Evolutionary conservation across 257 asterid species (phyloP), one percentile per base, ranked within the genome.

Genomic region (Solanum bulbocastanum): DNA sequence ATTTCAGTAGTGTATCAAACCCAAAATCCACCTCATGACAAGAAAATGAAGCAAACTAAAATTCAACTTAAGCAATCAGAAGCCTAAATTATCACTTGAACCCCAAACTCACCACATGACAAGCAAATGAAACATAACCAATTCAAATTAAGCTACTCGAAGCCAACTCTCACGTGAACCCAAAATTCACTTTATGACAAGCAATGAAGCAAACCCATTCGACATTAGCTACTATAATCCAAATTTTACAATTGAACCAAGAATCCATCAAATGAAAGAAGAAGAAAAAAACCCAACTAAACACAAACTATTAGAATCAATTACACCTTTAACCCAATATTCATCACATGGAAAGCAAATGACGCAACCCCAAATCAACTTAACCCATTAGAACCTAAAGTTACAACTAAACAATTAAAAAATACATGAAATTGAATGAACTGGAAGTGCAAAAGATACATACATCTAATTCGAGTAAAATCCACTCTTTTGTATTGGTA

Each of bases 401-500:
- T 42, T 18, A 1, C 5, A 18, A 85, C 16, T 69, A 42, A 52
- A 66, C 35, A 66, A 35, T 56, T 10, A 36, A 49, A 74, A 66
- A 46, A 23, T 52, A 16, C 44, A 65, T 36, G 4, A 74, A 88
- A 86, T 25, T 37, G 33, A 2, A 44, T 35, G 78, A 86, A 69
- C 32, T 20, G 36, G 88, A 40, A 62, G 62, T 86, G 87, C 36
- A 18, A 84, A 60, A 27, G 46, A 42, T 85, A 87, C 94, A 83
- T 94, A 97, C 99, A 75, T 97, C 99, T 73, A 97, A 96, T 91
- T 97, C 98, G 87, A 97, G 98, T 76, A 97, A 92, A 92, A 97
- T 95, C 99, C 99, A 97, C 82, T 97, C 99, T 85, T 97, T 96
- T 83, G 99, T 97, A 89, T 97, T 97, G 46, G 99, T 97, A 60